A percentile compares a stretch with the other conserved stretches of the same genome.
Evolutionary conservation across 768 basidiomycete genomes (phyloP).

Genomic region (Kwoniella bestiolae): DNA sequence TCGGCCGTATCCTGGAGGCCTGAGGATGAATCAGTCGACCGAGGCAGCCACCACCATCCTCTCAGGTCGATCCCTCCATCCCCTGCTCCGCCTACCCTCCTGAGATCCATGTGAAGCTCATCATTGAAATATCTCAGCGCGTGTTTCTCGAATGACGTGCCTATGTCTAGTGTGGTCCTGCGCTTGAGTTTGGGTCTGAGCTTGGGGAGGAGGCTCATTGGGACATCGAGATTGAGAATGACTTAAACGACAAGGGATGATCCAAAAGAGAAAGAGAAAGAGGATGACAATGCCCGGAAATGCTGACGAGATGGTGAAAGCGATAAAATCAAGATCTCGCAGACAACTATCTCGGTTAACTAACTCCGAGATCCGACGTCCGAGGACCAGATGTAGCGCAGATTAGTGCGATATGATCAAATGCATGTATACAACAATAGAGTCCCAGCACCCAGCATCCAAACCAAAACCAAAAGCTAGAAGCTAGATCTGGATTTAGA

Average conservation of each 20-base stretch:
- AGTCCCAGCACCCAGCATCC: neutral
- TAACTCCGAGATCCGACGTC: no score
- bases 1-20: no score
- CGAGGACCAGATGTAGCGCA: no score
- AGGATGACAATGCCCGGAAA: no score
- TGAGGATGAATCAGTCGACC: no score
- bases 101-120: constrained; percentile 77
- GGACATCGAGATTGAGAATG: neutral
- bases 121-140: constrained; percentile 67
- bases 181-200: constrained; percentile 6
- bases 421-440: constrained; percentile 6
- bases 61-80: constrained; percentile 87
- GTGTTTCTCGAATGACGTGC: constrained; percentile 74
- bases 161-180: constrained; percentile 66
- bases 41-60: constrained; percentile 92
- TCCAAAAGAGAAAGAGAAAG: no score
- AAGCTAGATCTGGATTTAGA: constrained; percentile 6
- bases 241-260: no score
- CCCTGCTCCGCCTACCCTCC: constrained; percentile 78
- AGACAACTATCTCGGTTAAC: no score
- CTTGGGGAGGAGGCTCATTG: constrained; percentile 6
- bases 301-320: neutral
- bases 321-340: no score
- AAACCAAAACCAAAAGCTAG: neutral
- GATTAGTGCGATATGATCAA: no score